phyloP scores from a whole-genome alignment of 208 protist species.

The Leishmania aethiopica region DNA sequence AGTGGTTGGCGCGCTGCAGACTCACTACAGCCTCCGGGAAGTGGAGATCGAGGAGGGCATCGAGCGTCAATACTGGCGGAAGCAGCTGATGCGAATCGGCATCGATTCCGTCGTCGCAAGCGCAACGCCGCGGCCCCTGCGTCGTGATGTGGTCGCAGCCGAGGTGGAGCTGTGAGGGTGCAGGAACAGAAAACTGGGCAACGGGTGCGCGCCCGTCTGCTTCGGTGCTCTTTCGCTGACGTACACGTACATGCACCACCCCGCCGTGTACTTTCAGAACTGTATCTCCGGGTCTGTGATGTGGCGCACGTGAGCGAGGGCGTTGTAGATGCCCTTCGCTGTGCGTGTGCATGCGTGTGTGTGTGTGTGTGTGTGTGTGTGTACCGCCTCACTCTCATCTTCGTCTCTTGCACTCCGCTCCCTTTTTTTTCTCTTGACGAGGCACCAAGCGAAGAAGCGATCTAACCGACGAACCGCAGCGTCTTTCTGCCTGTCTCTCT shows the following conservation, averaged over 20 bases:
- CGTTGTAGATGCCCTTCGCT: neutral
- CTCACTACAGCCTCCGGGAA: slow-evolving; percentile 39
- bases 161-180: neutral
- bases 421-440: neutral
- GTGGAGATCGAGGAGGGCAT: slow-evolving; percentile 42
- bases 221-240: neutral
- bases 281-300: neutral
- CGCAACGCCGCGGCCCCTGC: neutral
- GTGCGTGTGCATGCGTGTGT: neutral
- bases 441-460: neutral
- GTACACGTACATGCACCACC: neutral
- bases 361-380: neutral
- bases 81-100: too few species aligned
- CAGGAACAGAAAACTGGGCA: neutral
- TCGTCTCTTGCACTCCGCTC: neutral
- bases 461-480: neutral
- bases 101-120: neutral
- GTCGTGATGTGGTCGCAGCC: neutral
- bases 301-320: neutral
- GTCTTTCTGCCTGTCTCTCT: neutral
- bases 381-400: neutral
- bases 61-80: slow-evolving; percentile 11
- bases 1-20: slow-evolving; percentile 23
- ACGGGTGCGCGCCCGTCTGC: neutral
- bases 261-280: neutral